A percentile compares a stretch with the other conserved stretches of the same genome.
phyloP scores from a whole-genome alignment of 2,329 filamentous ascomycete species.

The Fragosphaeria purpurea region DNA sequence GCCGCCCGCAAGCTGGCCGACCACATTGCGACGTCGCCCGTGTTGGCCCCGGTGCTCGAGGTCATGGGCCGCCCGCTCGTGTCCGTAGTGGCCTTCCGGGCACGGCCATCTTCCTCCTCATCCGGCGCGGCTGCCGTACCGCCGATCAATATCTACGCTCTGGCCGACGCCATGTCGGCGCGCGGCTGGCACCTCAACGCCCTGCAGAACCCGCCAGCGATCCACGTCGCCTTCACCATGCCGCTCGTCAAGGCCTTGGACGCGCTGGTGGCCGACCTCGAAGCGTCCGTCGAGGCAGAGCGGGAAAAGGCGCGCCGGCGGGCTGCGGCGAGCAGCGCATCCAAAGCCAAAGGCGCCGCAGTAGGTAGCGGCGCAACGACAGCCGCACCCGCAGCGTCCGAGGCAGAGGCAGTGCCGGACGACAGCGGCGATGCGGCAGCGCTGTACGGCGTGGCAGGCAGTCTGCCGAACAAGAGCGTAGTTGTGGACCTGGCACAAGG shows the following conservation, averaged over 20 bases:
- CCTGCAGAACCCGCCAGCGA: slow-evolving; percentile 79
- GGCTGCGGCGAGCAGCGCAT: slow-evolving; percentile 56
- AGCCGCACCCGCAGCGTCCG: slow-evolving; percentile 35
- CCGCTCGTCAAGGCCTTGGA: slow-evolving; percentile 77
- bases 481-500: slow-evolving; percentile 83
- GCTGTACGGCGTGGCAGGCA: slow-evolving; percentile 90
- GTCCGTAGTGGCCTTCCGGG: slow-evolving; percentile 79
- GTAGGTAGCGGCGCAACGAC: no score
- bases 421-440: slow-evolving; percentile 68
- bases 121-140: neutral
- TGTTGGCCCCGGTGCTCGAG: slow-evolving; percentile 61
- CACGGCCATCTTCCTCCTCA: slow-evolving; percentile 29
- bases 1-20: slow-evolving; percentile 72
- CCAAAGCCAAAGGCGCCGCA: slow-evolving; percentile 39
- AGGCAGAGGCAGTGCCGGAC: slow-evolving; percentile 36
- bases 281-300: slow-evolving; percentile 58
- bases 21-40: slow-evolving; percentile 59
- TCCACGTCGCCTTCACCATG: slow-evolving; percentile 88
- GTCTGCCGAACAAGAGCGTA: slow-evolving; percentile 88
- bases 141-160: slow-evolving; percentile 85
- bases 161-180: slow-evolving; percentile 75
- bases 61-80: slow-evolving; percentile 80
- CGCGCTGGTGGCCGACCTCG: slow-evolving; percentile 62
- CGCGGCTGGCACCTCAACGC: slow-evolving; percentile 95
- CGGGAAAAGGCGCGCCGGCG: slow-evolving; percentile 71